A percentile compares a stretch with the other conserved stretches of the same genome.
Conservation (phyloP, 441 rosid species). For the Populus hybrid region DNA sequence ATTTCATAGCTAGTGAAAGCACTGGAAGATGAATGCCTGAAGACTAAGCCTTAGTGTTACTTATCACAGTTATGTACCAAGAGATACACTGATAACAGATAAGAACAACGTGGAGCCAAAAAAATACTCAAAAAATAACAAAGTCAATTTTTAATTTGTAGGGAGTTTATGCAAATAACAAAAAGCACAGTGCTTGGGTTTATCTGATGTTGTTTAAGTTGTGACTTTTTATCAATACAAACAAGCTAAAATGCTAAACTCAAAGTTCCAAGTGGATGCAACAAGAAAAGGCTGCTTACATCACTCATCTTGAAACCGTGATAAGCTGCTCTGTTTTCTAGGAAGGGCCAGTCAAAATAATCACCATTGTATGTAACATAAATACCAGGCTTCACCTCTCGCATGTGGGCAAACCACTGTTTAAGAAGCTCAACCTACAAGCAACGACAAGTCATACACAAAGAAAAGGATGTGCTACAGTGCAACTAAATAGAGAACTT, state of each 20-base stretch:
- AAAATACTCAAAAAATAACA: background rate
- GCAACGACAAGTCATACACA: constrained; percentile 23
- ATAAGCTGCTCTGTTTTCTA: constrained; percentile 90
- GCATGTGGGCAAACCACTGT: constrained; percentile 95
- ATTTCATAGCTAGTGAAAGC: background rate
- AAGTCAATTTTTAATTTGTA: background rate
- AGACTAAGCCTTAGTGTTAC: background rate
- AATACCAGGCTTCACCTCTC: constrained; percentile 91
- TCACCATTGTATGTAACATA: constrained; percentile 98
- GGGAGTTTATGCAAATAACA: background rate
- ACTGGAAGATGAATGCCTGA: background rate
- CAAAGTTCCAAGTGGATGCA: constrained; percentile 7
- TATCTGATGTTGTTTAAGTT: background rate
- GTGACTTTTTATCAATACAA: background rate
- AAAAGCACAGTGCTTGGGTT: background rate
- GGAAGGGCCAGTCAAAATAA: constrained; percentile 97
- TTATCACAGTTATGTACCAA: background rate
- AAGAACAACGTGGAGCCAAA: background rate
- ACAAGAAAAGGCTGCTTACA: constrained; percentile 43
- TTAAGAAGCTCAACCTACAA: constrained; percentile 81
- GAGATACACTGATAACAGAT: background rate
- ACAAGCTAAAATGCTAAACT: background rate
- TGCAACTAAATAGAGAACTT: constrained; percentile 16
- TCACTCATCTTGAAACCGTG: constrained; percentile 84
- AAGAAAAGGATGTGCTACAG: constrained; percentile 11